phyloP scores from a whole-genome alignment of 78 protist species.

The Diacronema lutheri region DNA sequence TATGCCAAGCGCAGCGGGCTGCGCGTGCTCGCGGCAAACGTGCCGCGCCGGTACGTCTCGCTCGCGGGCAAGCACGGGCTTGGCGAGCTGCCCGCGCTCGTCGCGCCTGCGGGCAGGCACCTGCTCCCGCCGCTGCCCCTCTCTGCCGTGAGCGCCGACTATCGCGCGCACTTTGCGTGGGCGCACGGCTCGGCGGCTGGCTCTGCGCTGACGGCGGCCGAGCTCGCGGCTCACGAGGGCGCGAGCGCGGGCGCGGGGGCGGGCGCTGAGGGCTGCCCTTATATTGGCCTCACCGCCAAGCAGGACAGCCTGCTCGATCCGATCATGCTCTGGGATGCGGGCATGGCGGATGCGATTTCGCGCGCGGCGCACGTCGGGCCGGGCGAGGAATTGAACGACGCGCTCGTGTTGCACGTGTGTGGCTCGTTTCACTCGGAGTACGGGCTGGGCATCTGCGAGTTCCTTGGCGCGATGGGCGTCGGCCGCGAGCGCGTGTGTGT shows the following conservation, averaged over 20 bases:
- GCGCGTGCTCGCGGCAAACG: neutral
- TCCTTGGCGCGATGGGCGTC: neutral
- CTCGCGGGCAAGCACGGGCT: neutral
- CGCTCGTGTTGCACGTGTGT: neutral
- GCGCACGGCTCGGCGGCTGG: neutral
- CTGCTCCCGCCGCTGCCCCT: neutral
- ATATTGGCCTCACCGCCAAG: too few relatives aligned
- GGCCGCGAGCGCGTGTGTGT: neutral
- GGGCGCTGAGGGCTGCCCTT: too few relatives aligned
- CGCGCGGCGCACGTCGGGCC: neutral
- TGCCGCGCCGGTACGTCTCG: neutral
- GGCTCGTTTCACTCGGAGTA: neutral
- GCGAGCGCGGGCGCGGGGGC: too few relatives aligned
- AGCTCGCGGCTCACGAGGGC: too few relatives aligned
- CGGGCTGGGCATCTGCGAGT: neutral
- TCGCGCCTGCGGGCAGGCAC: neutral
- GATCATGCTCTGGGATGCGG: conserved; percentile 1
- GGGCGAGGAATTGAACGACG: neutral
- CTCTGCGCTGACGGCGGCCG: neutral
- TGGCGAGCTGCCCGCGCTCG: neutral
- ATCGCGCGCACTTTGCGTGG: too few relatives aligned
- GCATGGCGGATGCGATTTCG: neutral
- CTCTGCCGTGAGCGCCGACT: too few relatives aligned
- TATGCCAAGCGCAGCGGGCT: neutral
- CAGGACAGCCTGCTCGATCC: neutral